phyloP scores from a whole-genome alignment of 192 early-diverging fungal species.

The Coemansia erecta region DNA sequence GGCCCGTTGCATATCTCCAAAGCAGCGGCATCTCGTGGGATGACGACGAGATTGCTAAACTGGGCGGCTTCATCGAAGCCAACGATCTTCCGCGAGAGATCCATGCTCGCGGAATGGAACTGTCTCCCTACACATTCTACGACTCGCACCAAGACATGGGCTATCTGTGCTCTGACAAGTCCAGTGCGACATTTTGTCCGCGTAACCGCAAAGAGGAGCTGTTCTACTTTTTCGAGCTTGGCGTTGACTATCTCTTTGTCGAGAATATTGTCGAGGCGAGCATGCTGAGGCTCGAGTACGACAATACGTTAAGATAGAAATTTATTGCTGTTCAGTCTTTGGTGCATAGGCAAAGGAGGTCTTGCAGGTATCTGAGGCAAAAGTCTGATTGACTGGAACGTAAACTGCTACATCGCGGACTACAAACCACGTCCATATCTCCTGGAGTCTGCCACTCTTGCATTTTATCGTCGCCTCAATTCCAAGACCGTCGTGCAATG shows the following conservation, averaged over 20 bases:
- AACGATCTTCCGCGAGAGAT: conserved; percentile 18
- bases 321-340: neutral
- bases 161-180: conserved; percentile 28
- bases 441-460: conserved; percentile 22
- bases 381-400: neutral
- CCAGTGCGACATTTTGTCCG: conserved; percentile 19
- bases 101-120: conserved; percentile 30
- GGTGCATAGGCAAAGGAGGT: neutral
- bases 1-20: conserved; percentile 24
- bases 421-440: conserved; percentile 49
- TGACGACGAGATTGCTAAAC: conserved; percentile 15
- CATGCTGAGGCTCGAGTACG: conserved; percentile 15
- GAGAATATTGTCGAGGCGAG: conserved; percentile 48
- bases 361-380: neutral
- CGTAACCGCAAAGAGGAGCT: conserved; percentile 27
- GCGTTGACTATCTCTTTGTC: conserved; percentile 50
- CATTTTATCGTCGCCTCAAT: conserved; percentile 48
- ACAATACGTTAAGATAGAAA: conserved; percentile 3
- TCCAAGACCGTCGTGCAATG: conserved; percentile 21
- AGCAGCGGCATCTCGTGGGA: conserved; percentile 39
- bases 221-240: conserved; percentile 37
- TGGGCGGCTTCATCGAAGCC: conserved; percentile 45
- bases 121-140: conserved; percentile 51
- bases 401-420: conserved; percentile 13
- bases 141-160: conserved; percentile 43